Evolutionary conservation across 352 stramenopile genomes (phyloP).

Genomic region (Globisporangium paddicum): DNA sequence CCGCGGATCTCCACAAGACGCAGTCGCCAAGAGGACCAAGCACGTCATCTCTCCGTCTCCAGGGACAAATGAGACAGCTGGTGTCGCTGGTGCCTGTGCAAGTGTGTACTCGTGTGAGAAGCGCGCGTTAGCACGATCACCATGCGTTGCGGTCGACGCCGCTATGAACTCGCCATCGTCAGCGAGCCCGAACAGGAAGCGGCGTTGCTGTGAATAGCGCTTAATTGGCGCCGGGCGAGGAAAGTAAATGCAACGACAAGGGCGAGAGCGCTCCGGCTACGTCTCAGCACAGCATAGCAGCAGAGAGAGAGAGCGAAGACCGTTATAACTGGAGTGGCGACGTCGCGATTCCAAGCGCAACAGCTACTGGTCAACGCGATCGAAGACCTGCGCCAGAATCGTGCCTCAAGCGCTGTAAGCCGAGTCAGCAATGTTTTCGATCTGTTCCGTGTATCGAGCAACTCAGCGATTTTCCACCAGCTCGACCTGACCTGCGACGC

Average conservation of each 20-base stretch:
- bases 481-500: conserved; percentile 40
- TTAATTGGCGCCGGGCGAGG: background rate
- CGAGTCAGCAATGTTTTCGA: conserved; percentile 27
- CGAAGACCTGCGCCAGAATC: conserved; percentile 16
- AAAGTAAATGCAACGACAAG: background rate
- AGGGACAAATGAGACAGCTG: too few species aligned
- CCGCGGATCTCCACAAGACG: too few species aligned
- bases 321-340: too few species aligned
- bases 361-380: conserved; percentile 20
- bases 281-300: background rate
- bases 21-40: too few species aligned
- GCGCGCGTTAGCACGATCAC: too few species aligned
- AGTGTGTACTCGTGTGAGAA: too few species aligned
- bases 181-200: background rate
- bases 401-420: conserved; percentile 13
- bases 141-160: too few species aligned
- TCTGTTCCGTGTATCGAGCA: conserved; percentile 21
- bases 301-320: background rate
- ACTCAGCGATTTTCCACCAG: conserved; percentile 27
- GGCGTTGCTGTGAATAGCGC: background rate
- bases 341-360: background rate
- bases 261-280: background rate
- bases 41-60: too few species aligned
- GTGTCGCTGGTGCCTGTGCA: too few species aligned
- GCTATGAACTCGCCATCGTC: too few species aligned